Percentiles rank a stretch among this genome's conserved stretches.
Evolutionary conservation across 2,329 filamentous ascomycete genomes (phyloP).

Genomic region (Trichoderma breve): DNA sequence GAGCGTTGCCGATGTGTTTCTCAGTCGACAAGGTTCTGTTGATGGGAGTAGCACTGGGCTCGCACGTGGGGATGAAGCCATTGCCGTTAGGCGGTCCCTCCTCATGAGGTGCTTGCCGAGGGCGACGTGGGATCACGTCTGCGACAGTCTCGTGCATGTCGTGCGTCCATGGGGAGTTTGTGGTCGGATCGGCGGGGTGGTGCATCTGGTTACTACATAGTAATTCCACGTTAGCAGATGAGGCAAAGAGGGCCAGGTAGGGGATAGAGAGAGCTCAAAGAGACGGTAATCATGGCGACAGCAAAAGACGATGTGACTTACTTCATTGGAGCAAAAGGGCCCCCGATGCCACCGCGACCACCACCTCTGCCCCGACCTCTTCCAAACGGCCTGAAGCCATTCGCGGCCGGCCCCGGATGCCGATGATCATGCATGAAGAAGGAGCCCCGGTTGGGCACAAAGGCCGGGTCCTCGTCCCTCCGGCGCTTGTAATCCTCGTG

Average conservation of each 20-base stretch:
- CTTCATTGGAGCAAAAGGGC: conserved; percentile 60
- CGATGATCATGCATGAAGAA: conserved; percentile 98
- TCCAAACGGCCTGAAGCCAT: conserved; percentile 72
- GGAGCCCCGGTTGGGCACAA: conserved; percentile 88
- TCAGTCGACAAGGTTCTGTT: conserved; percentile 81
- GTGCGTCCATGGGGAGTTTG: conserved; percentile 81
- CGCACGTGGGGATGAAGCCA: conserved; percentile 54
- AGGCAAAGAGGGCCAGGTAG: neutral
- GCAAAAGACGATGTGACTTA: conserved; percentile 45
- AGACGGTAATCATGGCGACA: neutral
- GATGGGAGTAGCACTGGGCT: conserved; percentile 62
- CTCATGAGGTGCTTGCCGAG: conserved; percentile 43
- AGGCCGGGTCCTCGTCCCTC: conserved; percentile 83
- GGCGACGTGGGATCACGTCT: conserved; percentile 43
- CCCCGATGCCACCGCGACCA: conserved; percentile 58
- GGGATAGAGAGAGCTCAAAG: neutral
- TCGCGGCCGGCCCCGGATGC: conserved; percentile 71
- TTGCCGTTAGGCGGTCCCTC: conserved; percentile 56
- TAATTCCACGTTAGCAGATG: conserved; percentile 27
- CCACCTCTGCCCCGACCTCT: conserved; percentile 63
- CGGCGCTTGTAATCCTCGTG: conserved; percentile 89
- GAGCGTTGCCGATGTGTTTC: conserved; percentile 77
- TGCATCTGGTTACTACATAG: conserved; percentile 38
- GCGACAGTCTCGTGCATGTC: conserved; percentile 82
- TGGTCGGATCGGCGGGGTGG: conserved; percentile 58